These are phyloP conservation scores for Coemansia sp. DNA, from an alignment of 371 early-diverging fungal genomes.

Conservation along the genomic window DNA sequence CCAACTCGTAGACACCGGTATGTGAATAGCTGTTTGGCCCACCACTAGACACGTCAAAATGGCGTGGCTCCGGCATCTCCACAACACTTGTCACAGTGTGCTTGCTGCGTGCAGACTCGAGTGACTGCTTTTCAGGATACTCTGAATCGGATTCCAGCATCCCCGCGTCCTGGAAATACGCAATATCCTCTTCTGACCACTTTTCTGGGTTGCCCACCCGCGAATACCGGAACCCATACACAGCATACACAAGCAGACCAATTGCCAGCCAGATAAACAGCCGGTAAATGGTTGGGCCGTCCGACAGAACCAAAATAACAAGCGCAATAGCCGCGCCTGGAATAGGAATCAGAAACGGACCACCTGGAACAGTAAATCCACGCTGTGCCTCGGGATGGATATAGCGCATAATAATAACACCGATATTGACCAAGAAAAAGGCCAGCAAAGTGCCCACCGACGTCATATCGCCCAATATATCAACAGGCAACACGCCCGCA, in stretches of 20 bases:
- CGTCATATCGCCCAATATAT: slow-evolving; percentile 80
- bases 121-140: background rate
- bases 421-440: slow-evolving; percentile 79
- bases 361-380: slow-evolving; percentile 78
- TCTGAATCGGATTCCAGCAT: background rate
- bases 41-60: background rate
- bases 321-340: slow-evolving; percentile 63
- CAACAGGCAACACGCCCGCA: slow-evolving; percentile 78
- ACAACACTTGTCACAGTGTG: background rate
- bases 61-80: background rate
- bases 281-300: slow-evolving; percentile 59
- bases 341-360: slow-evolving; percentile 63
- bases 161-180: slow-evolving; percentile 29
- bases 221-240: slow-evolving; percentile 68
- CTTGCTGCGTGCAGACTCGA: background rate
- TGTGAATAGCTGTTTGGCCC: background rate
- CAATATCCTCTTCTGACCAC: slow-evolving; percentile 40
- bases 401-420: slow-evolving; percentile 73
- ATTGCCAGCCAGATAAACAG: slow-evolving; percentile 69
- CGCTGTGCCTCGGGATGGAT: slow-evolving; percentile 72
- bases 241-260: slow-evolving; percentile 69
- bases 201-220: slow-evolving; percentile 40
- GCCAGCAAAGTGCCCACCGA: slow-evolving; percentile 84
- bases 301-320: slow-evolving; percentile 64
- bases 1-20: background rate